phyloP scores from a whole-genome alignment of 2,329 filamentous ascomycete genomes.

The Sarocladium strictum region DNA sequence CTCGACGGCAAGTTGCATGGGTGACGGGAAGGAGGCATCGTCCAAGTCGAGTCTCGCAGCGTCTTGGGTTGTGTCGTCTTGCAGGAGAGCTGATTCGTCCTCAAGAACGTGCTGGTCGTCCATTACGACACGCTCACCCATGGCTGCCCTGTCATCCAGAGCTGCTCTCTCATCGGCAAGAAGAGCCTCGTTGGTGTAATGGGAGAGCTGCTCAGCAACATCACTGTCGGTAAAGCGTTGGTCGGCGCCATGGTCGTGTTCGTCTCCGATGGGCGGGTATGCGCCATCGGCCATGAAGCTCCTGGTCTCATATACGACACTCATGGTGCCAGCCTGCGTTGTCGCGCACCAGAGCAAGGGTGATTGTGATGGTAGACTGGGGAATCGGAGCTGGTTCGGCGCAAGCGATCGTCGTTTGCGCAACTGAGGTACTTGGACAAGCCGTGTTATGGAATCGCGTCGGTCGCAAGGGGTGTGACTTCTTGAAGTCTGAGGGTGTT shows the following conservation, averaged over 20 bases:
- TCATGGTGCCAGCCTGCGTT: conserved; percentile 31
- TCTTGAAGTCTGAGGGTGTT: conserved; percentile 8
- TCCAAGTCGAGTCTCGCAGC: conserved; percentile 32
- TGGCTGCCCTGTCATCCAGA: conserved; percentile 28
- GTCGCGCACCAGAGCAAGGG: conserved; percentile 5
- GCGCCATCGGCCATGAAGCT: conserved; percentile 42
- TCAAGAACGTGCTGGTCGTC: conserved; percentile 23
- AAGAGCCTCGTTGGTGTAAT: conserved; percentile 34
- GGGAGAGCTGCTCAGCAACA: conserved; percentile 35
- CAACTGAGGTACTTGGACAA: background rate
- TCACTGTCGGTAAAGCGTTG: conserved; percentile 37
- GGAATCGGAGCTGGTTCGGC: background rate
- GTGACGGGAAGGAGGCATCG: conserved; percentile 26
- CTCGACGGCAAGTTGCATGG: conserved; percentile 25
- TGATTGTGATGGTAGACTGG: conserved; percentile 1
- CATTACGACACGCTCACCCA: conserved; percentile 17
- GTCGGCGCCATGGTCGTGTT: conserved; percentile 33
- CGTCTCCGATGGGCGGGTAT: conserved; percentile 35
- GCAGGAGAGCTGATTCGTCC: conserved; percentile 28
- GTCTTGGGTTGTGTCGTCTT: conserved; percentile 34
- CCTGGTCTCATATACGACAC: conserved; percentile 45
- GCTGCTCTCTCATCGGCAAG: conserved; percentile 21
- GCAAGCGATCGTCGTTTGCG: background rate
- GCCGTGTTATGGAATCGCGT: conserved; percentile 2
- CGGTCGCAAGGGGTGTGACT: background rate